Evolutionary conservation across 2,329 filamentous ascomycete species (phyloP), one percentile per base, ranked within the genome.

Genomic region (Colletotrichum incanum): DNA sequence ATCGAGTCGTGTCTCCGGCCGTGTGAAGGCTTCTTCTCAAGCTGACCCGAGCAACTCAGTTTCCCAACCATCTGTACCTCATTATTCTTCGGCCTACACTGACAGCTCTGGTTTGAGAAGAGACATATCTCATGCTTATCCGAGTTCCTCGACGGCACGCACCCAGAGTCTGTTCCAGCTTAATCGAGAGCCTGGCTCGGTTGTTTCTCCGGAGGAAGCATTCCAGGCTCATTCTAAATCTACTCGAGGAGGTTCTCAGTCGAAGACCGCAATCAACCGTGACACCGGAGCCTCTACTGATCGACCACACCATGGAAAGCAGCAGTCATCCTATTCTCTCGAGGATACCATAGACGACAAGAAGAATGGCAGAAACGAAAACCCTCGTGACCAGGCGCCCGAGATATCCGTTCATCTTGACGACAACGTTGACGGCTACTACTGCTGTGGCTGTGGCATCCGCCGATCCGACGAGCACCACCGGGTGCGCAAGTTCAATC

Each of bases 371-470:
- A 62, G 37, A 63, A 52, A 28, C 28, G 47, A 55, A 20, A 28
- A n/a, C 18, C 43, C 59, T 43, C 60, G 45, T 37, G 60, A 66
- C 37, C 62, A 64, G 60, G 56, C 50, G n/a, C 43, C 67, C 56
- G 64, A 60, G 50, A 63, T 72, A n/a, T n/a, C 64, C 11, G 62
- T 72, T 62, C 60, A 73, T 39, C 49, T 68, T 28, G 70, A 72
- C 39, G 70, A 70, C 11, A 70, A 72, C 26, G 41, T 50, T 16
- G 71, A 75, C 49, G 73, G 73, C 20, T 73, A 74, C 55, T 75
- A 74, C 47, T 75, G 73, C 28, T 72, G 49, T 20, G 62, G 72
- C 16, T 75, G 73, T 39, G 73, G 73, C 49, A 75, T 75, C 37
- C 64, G 72, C 7, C 72, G 73, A 20, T 67, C 73, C 9, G 65